phyloP scores from a whole-genome alignment of 2,329 filamentous ascomycete species.

The Colletotrichum liaoningense region DNA sequence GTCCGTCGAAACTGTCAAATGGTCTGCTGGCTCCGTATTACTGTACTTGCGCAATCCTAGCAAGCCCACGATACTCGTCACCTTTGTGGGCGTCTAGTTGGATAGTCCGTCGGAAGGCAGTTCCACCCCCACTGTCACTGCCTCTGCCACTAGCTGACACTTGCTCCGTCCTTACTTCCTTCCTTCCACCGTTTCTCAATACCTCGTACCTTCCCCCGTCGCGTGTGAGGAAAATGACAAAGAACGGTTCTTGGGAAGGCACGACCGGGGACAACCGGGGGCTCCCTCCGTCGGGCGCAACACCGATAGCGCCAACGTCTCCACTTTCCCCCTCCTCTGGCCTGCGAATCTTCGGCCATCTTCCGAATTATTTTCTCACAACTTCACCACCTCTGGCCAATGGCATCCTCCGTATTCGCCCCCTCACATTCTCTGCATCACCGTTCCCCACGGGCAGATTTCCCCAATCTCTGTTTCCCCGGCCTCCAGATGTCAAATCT shows the following conservation, averaged over 20 bases:
- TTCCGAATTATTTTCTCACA: constrained; percentile 22
- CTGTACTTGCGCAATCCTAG: background rate
- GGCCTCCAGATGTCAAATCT: background rate
- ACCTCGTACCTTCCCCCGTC: background rate
- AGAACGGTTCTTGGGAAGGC: constrained; percentile 1
- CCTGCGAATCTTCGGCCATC: constrained; percentile 20
- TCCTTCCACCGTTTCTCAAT: background rate
- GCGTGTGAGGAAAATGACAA: background rate
- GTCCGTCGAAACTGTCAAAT: background rate
- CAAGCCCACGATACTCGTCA: background rate
- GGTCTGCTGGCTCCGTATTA: background rate
- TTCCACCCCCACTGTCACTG: constrained; percentile 12
- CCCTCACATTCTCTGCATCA: constrained; percentile 1
- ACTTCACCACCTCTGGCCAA: background rate
- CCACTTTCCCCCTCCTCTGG: background rate
- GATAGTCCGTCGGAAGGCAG: background rate
- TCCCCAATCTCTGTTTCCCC: background rate
- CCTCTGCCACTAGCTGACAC: constrained; percentile 8
- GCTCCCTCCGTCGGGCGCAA: constrained; percentile 14
- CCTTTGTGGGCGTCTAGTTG: background rate
- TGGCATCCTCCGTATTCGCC: background rate
- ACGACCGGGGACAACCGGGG: constrained; percentile 12
- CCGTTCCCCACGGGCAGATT: no score
- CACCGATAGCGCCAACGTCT: background rate
- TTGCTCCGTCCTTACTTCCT: background rate